These are phyloP conservation scores for Chimonanthus salicifolius DNA, from an alignment of 164 flowering plant species.

Conservation along the genomic window DNA sequence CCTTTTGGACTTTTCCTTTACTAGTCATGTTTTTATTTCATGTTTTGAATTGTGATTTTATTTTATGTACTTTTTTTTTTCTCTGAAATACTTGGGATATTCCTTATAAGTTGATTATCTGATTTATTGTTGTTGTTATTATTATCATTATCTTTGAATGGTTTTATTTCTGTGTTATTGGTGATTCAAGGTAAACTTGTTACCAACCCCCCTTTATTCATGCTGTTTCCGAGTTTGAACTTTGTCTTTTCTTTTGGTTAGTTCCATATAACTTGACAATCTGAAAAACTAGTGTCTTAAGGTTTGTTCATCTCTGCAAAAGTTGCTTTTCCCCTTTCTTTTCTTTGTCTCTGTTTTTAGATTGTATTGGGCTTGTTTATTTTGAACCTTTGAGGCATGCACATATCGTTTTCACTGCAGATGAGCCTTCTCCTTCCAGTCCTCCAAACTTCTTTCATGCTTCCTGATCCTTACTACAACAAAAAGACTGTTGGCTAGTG, in stretches of 20 bases:
- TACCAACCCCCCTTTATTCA: neutral
- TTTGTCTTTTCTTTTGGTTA: neutral
- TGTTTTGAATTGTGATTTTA: neutral
- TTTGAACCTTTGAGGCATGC: conserved; percentile 4
- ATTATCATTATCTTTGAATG: neutral
- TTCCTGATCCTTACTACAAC: too few species aligned
- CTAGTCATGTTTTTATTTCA: neutral
- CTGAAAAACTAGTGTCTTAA: neutral
- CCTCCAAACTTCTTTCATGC: neutral
- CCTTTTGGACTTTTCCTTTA: neutral
- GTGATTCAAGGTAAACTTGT: neutral
- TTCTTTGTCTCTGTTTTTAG: neutral
- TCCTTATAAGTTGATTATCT: neutral
- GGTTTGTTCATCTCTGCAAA: too few species aligned
- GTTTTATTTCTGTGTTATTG: neutral
- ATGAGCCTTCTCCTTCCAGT: neutral
- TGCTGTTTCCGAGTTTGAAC: neutral
- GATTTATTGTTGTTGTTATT: neutral
- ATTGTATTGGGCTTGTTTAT: neutral
- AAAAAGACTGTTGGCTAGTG: neutral
- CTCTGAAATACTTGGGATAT: neutral
- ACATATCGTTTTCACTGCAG: conserved; percentile 2
- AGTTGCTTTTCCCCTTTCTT: neutral
- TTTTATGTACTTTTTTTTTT: neutral
- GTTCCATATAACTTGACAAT: neutral